A percentile compares a stretch with the other conserved stretches of the same genome.
Evolutionary conservation across 2,329 filamentous ascomycete species (phyloP).

Genomic region (Trichoderma hamatum): DNA sequence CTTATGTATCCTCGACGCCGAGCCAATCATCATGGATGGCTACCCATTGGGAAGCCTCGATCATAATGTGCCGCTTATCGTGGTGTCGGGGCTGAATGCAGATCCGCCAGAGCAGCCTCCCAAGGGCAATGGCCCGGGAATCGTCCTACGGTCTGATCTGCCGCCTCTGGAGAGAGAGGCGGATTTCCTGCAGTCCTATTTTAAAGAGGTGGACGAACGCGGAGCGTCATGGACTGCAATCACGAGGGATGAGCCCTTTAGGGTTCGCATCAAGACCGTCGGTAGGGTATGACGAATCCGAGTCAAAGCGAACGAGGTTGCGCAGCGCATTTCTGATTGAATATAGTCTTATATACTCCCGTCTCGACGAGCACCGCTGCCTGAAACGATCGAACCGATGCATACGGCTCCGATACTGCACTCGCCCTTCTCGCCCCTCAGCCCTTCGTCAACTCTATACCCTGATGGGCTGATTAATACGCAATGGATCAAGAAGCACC

Average conservation of each 20-base stretch:
- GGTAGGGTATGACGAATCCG: constrained; percentile 70
- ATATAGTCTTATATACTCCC: constrained; percentile 59
- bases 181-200: constrained; percentile 64
- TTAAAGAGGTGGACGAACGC: constrained; percentile 67
- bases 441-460: constrained; percentile 78
- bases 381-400: constrained; percentile 53
- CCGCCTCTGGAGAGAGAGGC: constrained; percentile 69
- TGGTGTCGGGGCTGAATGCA: constrained; percentile 73
- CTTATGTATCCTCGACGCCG: constrained; percentile 28
- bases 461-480: constrained; percentile 86
- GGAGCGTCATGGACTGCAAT: constrained; percentile 67
- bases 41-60: constrained; percentile 79
- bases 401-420: constrained; percentile 66
- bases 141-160: constrained; percentile 70
- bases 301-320: background rate
- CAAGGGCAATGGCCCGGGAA: constrained; percentile 60
- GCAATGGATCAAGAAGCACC: constrained; percentile 87
- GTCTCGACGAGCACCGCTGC: constrained; percentile 58
- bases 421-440: constrained; percentile 89
- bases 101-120: constrained; percentile 48
- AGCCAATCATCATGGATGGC: constrained; percentile 66
- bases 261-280: constrained; percentile 72
- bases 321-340: constrained; percentile 35
- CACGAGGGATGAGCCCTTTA: constrained; percentile 54
- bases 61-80: constrained; percentile 83